These are phyloP conservation scores for Vigna radiata DNA, from an alignment of 306 rosid genomes.

Conservation along the genomic window DNA sequence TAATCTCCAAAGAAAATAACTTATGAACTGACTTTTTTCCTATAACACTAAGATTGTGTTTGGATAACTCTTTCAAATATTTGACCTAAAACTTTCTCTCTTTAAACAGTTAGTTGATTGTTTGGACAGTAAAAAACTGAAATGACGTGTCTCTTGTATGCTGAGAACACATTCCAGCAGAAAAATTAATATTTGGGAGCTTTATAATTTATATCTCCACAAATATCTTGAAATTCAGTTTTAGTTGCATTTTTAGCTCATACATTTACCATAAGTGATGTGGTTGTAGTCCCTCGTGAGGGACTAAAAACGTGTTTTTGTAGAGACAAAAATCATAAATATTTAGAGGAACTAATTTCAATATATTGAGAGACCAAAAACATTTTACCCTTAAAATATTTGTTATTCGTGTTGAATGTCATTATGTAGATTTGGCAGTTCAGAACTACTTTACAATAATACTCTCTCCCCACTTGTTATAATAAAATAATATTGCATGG, in stretches of 20 bases:
- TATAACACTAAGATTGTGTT: neutral
- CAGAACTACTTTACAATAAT: neutral
- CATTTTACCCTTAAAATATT: no score
- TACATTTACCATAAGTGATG: neutral
- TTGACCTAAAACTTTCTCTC: neutral
- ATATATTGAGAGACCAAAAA: no score
- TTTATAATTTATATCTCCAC: neutral
- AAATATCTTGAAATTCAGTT: neutral
- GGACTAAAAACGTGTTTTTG: no score
- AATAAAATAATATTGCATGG: neutral
- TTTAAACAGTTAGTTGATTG: neutral
- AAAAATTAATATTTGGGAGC: neutral
- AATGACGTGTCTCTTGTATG: neutral
- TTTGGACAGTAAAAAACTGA: neutral
- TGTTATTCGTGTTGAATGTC: no score
- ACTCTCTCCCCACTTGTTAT: neutral
- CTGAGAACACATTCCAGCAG: neutral
- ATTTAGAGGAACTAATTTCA: no score
- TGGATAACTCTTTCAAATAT: neutral
- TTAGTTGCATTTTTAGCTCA: neutral
- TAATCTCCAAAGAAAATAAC: neutral
- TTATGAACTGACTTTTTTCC: neutral
- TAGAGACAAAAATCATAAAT: no score
- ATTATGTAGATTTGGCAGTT: neutral
- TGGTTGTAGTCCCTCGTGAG: neutral